Base-by-base conservation (phyloP, 345 rosid species). In the Moricandia moricandioides region DNA sequence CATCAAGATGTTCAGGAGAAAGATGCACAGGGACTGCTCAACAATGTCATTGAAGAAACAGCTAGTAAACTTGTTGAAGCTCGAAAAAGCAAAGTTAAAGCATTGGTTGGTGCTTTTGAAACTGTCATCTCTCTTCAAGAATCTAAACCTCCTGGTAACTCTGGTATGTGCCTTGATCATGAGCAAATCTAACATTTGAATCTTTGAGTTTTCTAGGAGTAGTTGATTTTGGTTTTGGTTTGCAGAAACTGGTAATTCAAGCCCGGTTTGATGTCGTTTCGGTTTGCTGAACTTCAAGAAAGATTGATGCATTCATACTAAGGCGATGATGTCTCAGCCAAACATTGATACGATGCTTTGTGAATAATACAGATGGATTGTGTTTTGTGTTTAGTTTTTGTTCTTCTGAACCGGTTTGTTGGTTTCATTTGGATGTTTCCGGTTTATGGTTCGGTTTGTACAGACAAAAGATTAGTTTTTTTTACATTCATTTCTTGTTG, bases 101-200 rank as follows among this genome's bases (percentile, higher is more conserved):
- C 98, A 71, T 86, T 94, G 86, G 98, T 91, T 49, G 93, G 98
- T 39, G 98, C 97, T 37, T 94, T 94, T 47, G 98, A 94, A 85
- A 83, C 97, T 0, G 96, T 94, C 70, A 91, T 94, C 80, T 91
- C 95, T 65, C 89, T 91, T 68, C 96, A 90, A 80, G 95, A 91
- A 52, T 54, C 68, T 70, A 83, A 87, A 69, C 85, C 87, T 67
- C 17, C 12, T 31, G 5, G 59, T 37, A 67, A 67, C 72, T 66
- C 76, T 29, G 71, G 72, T 47, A 49, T 56, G 62, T 57, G 33
- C 51, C 24, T 40, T 30, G 49, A 14, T 52, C 54, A 57, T 62
- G 60, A 64, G 61, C 60, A 17, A 24, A 64, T 12, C 67, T 57
- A 71, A 12, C 68, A 61, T 37, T 76, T 24, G 37, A 62, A 54